Evolutionary conservation across 345 rosid species (phyloP), one percentile per base, ranked within the genome.

Genomic region (Gossypium herbaceum): DNA sequence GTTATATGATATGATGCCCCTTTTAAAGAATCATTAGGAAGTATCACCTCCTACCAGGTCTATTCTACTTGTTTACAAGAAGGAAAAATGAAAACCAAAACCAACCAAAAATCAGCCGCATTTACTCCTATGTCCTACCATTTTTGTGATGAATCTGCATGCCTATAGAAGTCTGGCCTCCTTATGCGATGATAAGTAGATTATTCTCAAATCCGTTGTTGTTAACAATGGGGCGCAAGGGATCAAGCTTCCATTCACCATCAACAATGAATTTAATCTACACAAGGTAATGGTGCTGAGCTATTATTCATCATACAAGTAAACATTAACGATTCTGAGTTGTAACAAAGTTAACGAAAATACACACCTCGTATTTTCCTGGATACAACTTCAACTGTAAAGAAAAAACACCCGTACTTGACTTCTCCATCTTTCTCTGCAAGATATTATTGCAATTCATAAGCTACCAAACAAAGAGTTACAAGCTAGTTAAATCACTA

Each of bases 211-310:
- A 76, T 68, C 97, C 97, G 5, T 79, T 77, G 68, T 82, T 79
- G 50, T 78, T 54, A 73, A 93, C 88, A n/a, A 87, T 76, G 5
- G 97, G 99, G 72, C 97, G 97, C 61, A 95, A 82, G 64, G 96
- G 98, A 82, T 95, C 98, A 44, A 90, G 82, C 82, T 64, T 93
- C 99, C 99, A 95, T 79, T 84, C 79, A n/a, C 98, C 99, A 82
- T 95, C 97, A 13, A 95, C 97, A 25, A 95, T 80, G 76, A 95
- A 95, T 79, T 95, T 95, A 73, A 95, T 85, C 99, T 95, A 93
- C 39, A 72, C 50, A 50, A 70, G 73, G 44, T 51, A 24, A 64
- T 52, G 74, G 57, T 43, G 12, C 55, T 62, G 10, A 75, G 79
- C 81, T 11, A 34, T 34, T 22, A 47, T 19, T 58, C 63, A 43